Evolutionary conservation across 2,329 filamentous ascomycete genomes (phyloP).

Genomic region (Coniochaeta pulveracea): DNA sequence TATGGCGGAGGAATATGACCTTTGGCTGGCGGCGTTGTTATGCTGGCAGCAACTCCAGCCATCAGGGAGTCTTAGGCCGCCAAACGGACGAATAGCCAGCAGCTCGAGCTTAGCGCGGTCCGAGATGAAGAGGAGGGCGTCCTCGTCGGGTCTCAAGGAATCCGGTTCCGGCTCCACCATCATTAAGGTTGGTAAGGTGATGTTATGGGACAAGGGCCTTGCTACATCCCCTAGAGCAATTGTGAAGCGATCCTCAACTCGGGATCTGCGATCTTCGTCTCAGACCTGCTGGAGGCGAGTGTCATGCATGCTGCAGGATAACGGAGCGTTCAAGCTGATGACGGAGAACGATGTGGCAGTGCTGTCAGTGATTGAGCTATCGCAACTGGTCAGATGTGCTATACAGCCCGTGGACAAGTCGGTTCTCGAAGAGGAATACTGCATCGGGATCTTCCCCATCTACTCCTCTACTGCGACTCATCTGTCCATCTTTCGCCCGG

Average conservation of each 20-base stretch:
- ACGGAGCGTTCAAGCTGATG: conserved; percentile 85
- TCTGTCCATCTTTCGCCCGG: conserved; percentile 69
- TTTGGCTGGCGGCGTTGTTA: conserved; percentile 70
- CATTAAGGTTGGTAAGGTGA: conserved; percentile 89
- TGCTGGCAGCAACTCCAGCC: conserved; percentile 71
- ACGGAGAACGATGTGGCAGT: conserved; percentile 74
- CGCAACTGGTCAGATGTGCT: conserved; percentile 78
- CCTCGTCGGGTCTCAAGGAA: conserved; percentile 42
- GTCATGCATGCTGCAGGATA: conserved; percentile 88
- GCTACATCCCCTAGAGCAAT: conserved; percentile 43
- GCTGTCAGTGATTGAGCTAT: conserved; percentile 74
- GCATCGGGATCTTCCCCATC: conserved; percentile 89
- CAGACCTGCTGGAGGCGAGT: conserved; percentile 71
- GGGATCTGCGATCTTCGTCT: conserved; percentile 40
- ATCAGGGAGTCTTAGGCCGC: conserved; percentile 38
- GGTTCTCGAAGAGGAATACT: conserved; percentile 85
- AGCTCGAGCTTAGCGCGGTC: conserved; percentile 26
- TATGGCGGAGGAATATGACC: conserved; percentile 55
- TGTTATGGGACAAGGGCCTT: conserved; percentile 76
- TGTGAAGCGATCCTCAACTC: conserved; percentile 44
- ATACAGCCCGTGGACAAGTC: conserved; percentile 85
- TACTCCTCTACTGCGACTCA: conserved; percentile 68
- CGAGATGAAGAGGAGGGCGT: conserved; percentile 30
- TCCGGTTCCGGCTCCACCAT: conserved; percentile 65
- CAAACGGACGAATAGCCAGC: conserved; percentile 26